These are phyloP conservation scores for Trametopsis cervina DNA, from an alignment of 768 basidiomycete species.

Conservation along the genomic window DNA sequence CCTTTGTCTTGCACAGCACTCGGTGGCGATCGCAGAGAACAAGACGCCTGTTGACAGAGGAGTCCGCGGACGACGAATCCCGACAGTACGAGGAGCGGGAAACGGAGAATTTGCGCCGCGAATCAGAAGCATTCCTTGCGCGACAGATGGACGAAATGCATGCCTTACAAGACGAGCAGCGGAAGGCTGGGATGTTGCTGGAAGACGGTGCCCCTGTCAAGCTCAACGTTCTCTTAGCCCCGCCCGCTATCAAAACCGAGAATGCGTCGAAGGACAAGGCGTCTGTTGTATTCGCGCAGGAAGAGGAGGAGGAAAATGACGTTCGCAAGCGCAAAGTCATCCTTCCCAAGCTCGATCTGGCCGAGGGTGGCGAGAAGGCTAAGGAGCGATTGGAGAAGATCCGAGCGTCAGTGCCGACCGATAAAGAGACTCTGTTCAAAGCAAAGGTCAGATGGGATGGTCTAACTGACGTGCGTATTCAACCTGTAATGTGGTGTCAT, in stretches of 20 bases:
- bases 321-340: slow-evolving; percentile 77
- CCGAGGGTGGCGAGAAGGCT: slow-evolving; percentile 72
- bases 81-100: slow-evolving; percentile 80
- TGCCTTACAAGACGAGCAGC: slow-evolving; percentile 82
- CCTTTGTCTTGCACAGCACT: slow-evolving; percentile 40
- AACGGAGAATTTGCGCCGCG: slow-evolving; percentile 76
- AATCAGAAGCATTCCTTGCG: slow-evolving; percentile 91
- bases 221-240: slow-evolving; percentile 68
- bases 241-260: slow-evolving; percentile 38
- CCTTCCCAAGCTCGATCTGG: slow-evolving; percentile 87
- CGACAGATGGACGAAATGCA: slow-evolving; percentile 96
- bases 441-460: slow-evolving; percentile 90
- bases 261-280: slow-evolving; percentile 34
- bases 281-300: slow-evolving; percentile 67
- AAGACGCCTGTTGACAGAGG: slow-evolving; percentile 68
- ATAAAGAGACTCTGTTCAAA: slow-evolving; percentile 76
- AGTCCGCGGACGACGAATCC: slow-evolving; percentile 78
- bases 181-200: slow-evolving; percentile 82
- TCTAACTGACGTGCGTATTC: slow-evolving; percentile 65
- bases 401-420: slow-evolving; percentile 62
- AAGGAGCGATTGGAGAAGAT: slow-evolving; percentile 78
- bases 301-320: slow-evolving; percentile 82
- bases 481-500: neutral
- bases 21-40: slow-evolving; percentile 82
- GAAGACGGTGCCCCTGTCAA: slow-evolving; percentile 91